Conservation (phyloP, 108 stramenopile genomes). For the Aurantiochytrium sp. region DNA sequence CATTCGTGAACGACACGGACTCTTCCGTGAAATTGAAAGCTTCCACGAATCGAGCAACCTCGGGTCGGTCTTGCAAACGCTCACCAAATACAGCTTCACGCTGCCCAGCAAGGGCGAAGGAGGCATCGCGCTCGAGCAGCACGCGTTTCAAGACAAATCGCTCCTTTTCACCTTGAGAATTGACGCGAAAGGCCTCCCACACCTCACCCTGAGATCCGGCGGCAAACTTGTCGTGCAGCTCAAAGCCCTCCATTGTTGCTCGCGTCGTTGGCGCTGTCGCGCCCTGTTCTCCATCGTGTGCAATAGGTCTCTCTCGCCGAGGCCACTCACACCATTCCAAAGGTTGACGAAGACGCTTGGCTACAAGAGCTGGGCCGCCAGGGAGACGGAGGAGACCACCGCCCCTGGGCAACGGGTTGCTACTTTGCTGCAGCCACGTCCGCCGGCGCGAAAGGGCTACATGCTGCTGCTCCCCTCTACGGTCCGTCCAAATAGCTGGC, state of each 20-base stretch:
- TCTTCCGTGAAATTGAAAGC: not conserved
- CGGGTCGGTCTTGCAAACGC: not conserved
- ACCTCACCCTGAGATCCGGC: slow-evolving; percentile 1
- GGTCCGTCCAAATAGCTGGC: no score
- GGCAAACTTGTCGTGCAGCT: not conserved
- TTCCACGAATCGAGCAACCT: not conserved
- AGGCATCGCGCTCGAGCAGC: not conserved
- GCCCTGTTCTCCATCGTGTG: no score
- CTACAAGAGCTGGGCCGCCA: no score
- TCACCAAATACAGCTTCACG: not conserved
- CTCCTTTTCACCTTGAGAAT: not conserved
- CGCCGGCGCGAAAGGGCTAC: no score
- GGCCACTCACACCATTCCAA: not conserved
- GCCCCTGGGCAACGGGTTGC: no score
- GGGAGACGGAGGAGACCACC: no score
- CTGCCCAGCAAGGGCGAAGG: not conserved
- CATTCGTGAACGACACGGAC: not conserved
- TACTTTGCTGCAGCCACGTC: no score
- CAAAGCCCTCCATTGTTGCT: not conserved
- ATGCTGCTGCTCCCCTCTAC: no score
- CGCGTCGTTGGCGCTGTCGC: no score
- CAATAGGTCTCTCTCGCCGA: no score
- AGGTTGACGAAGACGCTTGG: no score
- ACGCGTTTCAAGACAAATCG: not conserved
- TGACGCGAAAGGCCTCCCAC: not conserved